These are phyloP conservation scores for Trypanosoma brucei DNA, from an alignment of 208 protist species.

Conservation along the genomic window DNA sequence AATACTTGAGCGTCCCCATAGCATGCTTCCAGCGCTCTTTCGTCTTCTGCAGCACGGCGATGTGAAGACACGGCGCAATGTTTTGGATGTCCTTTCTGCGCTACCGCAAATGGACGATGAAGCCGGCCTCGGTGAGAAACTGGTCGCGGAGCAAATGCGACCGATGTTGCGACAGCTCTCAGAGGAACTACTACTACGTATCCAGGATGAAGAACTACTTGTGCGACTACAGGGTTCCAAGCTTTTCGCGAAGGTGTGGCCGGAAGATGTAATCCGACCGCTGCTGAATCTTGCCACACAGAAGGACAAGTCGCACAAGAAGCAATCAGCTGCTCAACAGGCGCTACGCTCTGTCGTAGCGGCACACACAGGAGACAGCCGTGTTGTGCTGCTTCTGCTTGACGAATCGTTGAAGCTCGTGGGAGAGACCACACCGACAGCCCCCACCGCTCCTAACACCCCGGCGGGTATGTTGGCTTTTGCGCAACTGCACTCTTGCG, in stretches of 20 bases:
- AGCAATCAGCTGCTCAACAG: constrained; percentile 41
- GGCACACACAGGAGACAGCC: constrained; percentile 39
- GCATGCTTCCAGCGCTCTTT: constrained; percentile 69
- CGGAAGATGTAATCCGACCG: constrained; percentile 63
- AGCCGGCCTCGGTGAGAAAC: constrained; percentile 1
- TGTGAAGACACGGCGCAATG: constrained; percentile 46
- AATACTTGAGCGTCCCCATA: constrained; percentile 53
- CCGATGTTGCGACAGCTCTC: constrained; percentile 60
- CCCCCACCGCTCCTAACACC: constrained; percentile 13
- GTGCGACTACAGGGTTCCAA: constrained; percentile 56
- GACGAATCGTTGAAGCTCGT: constrained; percentile 22
- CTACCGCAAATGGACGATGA: constrained; percentile 35
- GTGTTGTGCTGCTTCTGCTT: constrained; percentile 33
- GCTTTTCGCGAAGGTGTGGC: constrained; percentile 75
- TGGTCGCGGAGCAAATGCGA: constrained; percentile 27
- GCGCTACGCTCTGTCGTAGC: constrained; percentile 45
- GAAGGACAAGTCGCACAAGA: constrained; percentile 38
- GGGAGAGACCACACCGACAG: constrained; percentile 3
- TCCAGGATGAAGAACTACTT: constrained; percentile 75
- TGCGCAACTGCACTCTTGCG: constrained; percentile 17
- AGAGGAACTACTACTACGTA: constrained; percentile 63
- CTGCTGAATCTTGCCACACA: constrained; percentile 54
- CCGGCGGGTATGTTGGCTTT: constrained; percentile 28
- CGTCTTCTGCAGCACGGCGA: constrained; percentile 58
- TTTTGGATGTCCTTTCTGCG: constrained; percentile 60